These are phyloP conservation scores for Thelonectria blattea DNA, from an alignment of 2,329 filamentous ascomycete genomes.

Conservation along the genomic window DNA sequence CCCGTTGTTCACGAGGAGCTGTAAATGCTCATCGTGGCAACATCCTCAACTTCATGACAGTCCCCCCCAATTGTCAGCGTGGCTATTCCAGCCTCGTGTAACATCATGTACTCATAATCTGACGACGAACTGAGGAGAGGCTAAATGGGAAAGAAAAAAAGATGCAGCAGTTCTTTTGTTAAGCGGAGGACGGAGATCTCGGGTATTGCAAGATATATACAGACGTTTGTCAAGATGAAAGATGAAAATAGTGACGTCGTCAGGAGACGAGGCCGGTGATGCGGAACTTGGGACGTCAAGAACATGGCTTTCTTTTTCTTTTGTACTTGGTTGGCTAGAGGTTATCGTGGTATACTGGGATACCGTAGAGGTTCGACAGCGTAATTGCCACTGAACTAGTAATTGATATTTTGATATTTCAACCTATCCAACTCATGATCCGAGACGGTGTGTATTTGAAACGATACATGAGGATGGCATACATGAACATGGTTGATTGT, in stretches of 20 bases:
- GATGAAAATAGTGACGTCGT: slow-evolving; percentile 21
- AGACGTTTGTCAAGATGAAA: slow-evolving; percentile 24
- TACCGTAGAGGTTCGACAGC: slow-evolving; percentile 7
- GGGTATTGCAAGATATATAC: slow-evolving; percentile 6
- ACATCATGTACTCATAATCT: slow-evolving; percentile 38
- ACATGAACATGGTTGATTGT: background rate
- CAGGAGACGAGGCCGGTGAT: slow-evolving; percentile 17
- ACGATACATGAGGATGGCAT: too few species aligned
- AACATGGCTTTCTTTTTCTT: slow-evolving; percentile 33
- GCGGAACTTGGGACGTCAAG: slow-evolving; percentile 23
- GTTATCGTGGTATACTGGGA: slow-evolving; percentile 22
- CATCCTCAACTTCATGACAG: background rate
- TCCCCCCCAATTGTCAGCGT: slow-evolving; percentile 2
- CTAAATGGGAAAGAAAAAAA: slow-evolving; percentile 21
- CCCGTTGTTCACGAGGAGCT: slow-evolving; percentile 41
- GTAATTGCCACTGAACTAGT: slow-evolving; percentile 32
- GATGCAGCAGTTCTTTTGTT: slow-evolving; percentile 16
- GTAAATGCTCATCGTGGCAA: background rate
- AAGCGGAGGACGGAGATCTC: slow-evolving; percentile 5
- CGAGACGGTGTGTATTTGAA: too few species aligned
- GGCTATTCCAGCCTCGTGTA: slow-evolving; percentile 26
- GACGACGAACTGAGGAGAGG: slow-evolving; percentile 32
- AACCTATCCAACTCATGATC: background rate
- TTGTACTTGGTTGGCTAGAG: slow-evolving; percentile 29
- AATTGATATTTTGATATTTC: slow-evolving; percentile 7